Conservation (phyloP, 768 basidiomycete genomes). For the Suillus subluteus region DNA sequence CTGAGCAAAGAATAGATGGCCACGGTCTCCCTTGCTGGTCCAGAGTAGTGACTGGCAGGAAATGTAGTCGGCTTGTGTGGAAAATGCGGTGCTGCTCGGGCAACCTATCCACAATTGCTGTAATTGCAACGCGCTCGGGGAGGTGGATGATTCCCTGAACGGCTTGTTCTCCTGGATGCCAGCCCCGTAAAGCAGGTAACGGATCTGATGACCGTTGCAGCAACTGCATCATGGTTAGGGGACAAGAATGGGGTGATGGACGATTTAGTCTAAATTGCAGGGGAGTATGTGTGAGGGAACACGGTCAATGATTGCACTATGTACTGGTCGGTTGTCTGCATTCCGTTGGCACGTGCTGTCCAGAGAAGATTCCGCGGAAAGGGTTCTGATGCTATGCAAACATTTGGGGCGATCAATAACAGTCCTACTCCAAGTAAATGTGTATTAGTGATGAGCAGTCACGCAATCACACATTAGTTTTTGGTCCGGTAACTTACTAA, state of each 20-base stretch:
- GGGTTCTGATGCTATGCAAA: not conserved
- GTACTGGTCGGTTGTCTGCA: not conserved
- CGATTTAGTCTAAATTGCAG: not conserved
- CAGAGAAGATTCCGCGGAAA: not conserved
- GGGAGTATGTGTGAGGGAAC: not conserved
- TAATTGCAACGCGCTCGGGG: conserved; percentile 27
- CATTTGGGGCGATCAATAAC: not conserved
- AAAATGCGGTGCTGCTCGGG: conserved; percentile 38
- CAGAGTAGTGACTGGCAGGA: conserved; percentile 36
- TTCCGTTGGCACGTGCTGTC: not conserved
- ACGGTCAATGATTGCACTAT: not conserved
- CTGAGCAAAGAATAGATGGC: conserved; percentile 36
- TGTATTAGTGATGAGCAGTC: not conserved
- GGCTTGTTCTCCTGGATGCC: conserved; percentile 43
- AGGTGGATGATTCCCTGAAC: conserved; percentile 31
- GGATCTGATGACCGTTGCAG: conserved; percentile 5
- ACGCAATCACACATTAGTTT: not conserved
- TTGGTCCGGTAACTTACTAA: not conserved
- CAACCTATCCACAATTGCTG: conserved; percentile 26
- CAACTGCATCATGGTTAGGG: not conserved
- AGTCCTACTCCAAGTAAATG: not conserved
- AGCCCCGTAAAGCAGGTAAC: conserved; percentile 37
- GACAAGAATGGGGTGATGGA: not conserved
- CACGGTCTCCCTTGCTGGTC: conserved; percentile 36
- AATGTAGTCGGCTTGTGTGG: conserved; percentile 33